Evolutionary conservation across 768 basidiomycete species (phyloP), one percentile per base, ranked within the genome.

Genomic region (Pleurotus eryngii): DNA sequence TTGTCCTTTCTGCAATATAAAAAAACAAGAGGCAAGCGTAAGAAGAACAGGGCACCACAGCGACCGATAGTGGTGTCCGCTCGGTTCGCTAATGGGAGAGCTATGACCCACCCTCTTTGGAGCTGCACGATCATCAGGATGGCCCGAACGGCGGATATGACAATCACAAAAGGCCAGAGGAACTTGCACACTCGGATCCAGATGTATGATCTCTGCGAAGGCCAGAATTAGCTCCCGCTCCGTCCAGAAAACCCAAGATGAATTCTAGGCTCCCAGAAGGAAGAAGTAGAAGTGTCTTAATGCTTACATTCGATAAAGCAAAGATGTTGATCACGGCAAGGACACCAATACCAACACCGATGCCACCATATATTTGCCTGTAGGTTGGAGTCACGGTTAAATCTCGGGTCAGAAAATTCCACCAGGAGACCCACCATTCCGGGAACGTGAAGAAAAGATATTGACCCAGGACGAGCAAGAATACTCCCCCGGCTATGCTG

Each of bases 111-210:
- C 85, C 83, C 83, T 68, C 86, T 80, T 66, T 86, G 77, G 59
- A 90, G 80, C 70, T 88, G 74, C 67, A 87, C 83, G 67, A 89
- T 85, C 83, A 89, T 89, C 59, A 87, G 65, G 66, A 86, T 84
- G 42, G 82, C 85, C 57, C 87, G 81, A 57, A 89, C 67, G 24
- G 81, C 81, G 65, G 74, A 77, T 58, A 85, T 79, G 69, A 87
- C 75, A 65, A 90, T 84, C 57, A 87, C 57, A 68, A 89, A 84
- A 2, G 86, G 86, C 88, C 87, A 90, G 37, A 86, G 61, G 73
- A 86, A 84, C 63, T 81, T 81, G 70, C 76, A 76, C 3, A 80
- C 84, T 61, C 85, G 77, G 55, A 79, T 79, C 82, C 84, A 89
- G 63, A 81, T 79, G 71, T 85, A 86, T 57, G 88, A 89, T 73